phyloP scores from a whole-genome alignment of 192 early-diverging fungal genomes.

The Phlyctochytrium planicorne region DNA sequence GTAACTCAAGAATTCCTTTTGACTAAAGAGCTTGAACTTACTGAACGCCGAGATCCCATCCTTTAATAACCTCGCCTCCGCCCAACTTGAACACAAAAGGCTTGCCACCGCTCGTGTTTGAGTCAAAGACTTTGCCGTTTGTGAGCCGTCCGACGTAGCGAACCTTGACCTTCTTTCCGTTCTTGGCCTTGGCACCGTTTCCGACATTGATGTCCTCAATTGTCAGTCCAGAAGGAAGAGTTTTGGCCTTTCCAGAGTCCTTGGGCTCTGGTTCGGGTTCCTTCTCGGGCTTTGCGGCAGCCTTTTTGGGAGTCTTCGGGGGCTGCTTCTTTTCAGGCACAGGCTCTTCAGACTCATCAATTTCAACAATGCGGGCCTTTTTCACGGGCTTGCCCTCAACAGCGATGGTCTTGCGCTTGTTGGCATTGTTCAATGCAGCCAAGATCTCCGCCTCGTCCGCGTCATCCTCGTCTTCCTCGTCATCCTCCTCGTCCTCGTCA shows the following conservation, averaged over 20 bases:
- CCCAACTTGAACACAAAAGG: slow-evolving; percentile 90
- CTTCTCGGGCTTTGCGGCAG: slow-evolving; percentile 42
- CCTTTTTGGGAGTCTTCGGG: slow-evolving; percentile 35
- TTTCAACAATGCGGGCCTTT: slow-evolving; percentile 27
- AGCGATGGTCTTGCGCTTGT: slow-evolving; percentile 6
- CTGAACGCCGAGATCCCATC: slow-evolving; percentile 83
- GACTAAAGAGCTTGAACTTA: slow-evolving; percentile 1
- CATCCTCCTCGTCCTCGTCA: slow-evolving; percentile 41
- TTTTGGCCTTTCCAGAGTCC: slow-evolving; percentile 49
- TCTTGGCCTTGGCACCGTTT: slow-evolving; percentile 61
- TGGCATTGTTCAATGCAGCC: not conserved
- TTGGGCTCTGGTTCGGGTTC: slow-evolving; percentile 39
- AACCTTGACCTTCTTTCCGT: slow-evolving; percentile 65
- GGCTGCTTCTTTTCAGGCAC: slow-evolving; percentile 34
- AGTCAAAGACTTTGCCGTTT: slow-evolving; percentile 96
- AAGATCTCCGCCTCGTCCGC: slow-evolving; percentile 16
- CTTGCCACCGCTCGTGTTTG: slow-evolving; percentile 80
- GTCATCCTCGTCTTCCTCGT: slow-evolving; percentile 35
- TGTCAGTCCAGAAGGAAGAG: slow-evolving; percentile 73
- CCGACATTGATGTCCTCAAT: slow-evolving; percentile 78
- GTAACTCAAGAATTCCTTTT: no score
- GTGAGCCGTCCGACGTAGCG: slow-evolving; percentile 93
- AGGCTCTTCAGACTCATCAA: slow-evolving; percentile 38
- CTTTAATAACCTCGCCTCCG: slow-evolving; percentile 88
- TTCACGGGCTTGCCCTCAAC: slow-evolving; percentile 23